These are phyloP conservation scores for Talaromyces rugulosus DNA, from an alignment of 2,329 filamentous ascomycete species.

Conservation along the genomic window DNA sequence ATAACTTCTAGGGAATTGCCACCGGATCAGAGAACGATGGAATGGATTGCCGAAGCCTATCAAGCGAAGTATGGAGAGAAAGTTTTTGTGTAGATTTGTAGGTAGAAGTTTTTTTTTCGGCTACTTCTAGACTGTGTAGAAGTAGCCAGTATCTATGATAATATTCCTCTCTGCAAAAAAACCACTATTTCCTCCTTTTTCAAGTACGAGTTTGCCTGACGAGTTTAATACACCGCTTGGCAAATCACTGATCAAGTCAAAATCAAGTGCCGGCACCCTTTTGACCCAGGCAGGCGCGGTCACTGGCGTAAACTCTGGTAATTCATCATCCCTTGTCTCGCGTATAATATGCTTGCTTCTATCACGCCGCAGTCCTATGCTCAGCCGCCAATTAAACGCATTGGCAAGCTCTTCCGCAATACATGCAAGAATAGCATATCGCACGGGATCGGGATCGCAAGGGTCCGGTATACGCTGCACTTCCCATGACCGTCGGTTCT, in stretches of 20 bases:
- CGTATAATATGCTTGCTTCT: no score
- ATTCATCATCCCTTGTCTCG: no score
- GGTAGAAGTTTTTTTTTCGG: no score
- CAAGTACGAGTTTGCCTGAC: neutral
- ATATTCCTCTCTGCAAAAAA: neutral
- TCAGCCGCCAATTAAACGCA: slow-evolving; percentile 23
- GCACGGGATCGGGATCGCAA: slow-evolving; percentile 21
- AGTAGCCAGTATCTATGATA: neutral
- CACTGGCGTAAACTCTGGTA: no score
- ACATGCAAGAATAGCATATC: slow-evolving; percentile 25
- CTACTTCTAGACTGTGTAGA: neutral
- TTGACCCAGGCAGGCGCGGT: no score
- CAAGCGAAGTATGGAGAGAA: neutral
- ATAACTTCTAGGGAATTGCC: slow-evolving; percentile 25
- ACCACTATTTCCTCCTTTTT: neutral
- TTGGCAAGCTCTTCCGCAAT: slow-evolving; percentile 21
- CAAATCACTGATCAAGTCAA: neutral
- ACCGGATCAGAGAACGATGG: slow-evolving; percentile 26
- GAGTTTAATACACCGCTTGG: neutral
- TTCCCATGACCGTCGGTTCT: slow-evolving; percentile 17
- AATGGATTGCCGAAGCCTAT: slow-evolving; percentile 25
- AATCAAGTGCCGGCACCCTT: no score
- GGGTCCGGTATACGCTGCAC: slow-evolving; percentile 23
- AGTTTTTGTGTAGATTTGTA: no score
- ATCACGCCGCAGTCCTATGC: slow-evolving; percentile 20